Percentiles rank a stretch among this genome's conserved stretches.
These are phyloP conservation scores for Aspergillus nanangensis DNA, from an alignment of 495 filamentous ascomycete species.

Conservation along the genomic window DNA sequence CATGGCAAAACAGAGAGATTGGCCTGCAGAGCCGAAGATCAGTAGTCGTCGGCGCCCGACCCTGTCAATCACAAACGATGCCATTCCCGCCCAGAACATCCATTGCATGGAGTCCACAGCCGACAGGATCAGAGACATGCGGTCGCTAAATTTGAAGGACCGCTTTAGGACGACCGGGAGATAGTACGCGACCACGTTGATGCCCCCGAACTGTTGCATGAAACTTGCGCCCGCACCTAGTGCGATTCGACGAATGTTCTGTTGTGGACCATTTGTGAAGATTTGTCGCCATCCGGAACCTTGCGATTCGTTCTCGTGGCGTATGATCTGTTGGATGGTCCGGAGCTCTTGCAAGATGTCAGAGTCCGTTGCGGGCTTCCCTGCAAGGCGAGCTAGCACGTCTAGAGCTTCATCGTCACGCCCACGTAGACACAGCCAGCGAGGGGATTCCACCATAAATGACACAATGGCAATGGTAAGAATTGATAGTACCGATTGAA, in stretches of 20 bases:
- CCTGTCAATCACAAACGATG: constrained; percentile 9
- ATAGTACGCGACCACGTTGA: neutral
- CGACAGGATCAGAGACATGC: neutral
- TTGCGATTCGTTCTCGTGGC: neutral
- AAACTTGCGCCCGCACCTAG: neutral
- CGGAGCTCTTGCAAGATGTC: too few species aligned
- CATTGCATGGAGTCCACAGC: constrained; percentile 7
- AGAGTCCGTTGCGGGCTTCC: neutral
- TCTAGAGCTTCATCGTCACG: neutral
- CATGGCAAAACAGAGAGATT: constrained; percentile 14
- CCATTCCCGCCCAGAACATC: constrained; percentile 15
- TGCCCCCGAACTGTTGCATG: neutral
- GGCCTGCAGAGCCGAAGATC: constrained; percentile 7
- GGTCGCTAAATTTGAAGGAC: neutral
- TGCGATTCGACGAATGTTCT: neutral
- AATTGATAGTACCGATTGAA: neutral
- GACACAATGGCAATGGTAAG: neutral
- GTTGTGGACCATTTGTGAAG: neutral
- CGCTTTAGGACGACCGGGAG: neutral
- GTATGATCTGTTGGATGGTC: neutral
- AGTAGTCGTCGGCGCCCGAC: constrained; percentile 8
- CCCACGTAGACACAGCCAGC: neutral
- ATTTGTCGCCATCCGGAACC: neutral
- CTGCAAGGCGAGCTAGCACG: neutral
- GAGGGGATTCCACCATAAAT: neutral